Base-by-base conservation (phyloP, 495 filamentous ascomycete species). In the Lasiosphaeria hispida region DNA sequence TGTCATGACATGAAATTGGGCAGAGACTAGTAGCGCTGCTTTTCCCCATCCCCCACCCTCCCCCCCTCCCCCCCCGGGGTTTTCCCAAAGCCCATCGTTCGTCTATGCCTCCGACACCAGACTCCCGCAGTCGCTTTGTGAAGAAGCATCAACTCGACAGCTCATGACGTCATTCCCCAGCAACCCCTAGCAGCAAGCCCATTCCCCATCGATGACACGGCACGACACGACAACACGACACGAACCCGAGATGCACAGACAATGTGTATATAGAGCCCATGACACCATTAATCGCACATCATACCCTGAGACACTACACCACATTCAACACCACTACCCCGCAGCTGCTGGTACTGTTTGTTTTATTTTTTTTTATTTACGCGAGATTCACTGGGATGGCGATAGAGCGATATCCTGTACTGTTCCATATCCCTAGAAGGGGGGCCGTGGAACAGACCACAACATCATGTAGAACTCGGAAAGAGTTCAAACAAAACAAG, bases 1-100 rank as follows among this genome's bases (percentile, higher is more conserved):
- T 37, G 69, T 77, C 55, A 79, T 80, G 75, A 75, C 75, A 39
- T 78, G 75, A 80, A 45, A 34, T 17, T 38, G 39, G 37, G 23
- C 36, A 42, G 30, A 36, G 44, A 18, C 37, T 40, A 59, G 53
- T 53, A 50, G 48, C 52, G 45, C 23, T 57, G 57, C 42, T 54
- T 33, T 33, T 54, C 48, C 36, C 48, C 40, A 36, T 37, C 41
- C 39, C 55, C 45, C 36, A 33, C 44, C 36, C n/a, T 19, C 15
- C 43, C 19, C 53, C 53, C 53, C 38, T 47, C 53, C 53, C 7
- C 35, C 11, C n/a, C 45, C n/a, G n/a, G 18, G 43, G 11, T 39
- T 19, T 23, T 48, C 50, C 50, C 17, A 19, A 48, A 38, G 34
- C 48, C 55, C 48, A 56, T 54, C 59, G 30, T 51, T 55, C 61